A percentile compares a stretch with the other conserved stretches of the same genome.
Conservation (phyloP, 2,329 filamentous ascomycete species). For the Trichoderma pleuroti region DNA sequence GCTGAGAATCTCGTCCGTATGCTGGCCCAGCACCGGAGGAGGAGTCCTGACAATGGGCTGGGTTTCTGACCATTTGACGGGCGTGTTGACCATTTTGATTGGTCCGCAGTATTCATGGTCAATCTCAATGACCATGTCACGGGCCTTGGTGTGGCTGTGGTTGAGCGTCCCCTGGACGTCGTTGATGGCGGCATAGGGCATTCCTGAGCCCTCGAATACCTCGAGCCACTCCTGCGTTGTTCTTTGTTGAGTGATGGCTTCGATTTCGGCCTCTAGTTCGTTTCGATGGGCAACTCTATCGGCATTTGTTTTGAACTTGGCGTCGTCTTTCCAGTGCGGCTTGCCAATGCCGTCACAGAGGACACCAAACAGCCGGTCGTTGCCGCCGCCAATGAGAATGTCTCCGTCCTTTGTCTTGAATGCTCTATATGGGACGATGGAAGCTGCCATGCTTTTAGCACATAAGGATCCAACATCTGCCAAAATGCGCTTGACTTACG, state of each 20-base stretch:
- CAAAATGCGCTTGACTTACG: conserved; percentile 50
- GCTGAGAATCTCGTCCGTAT: conserved; percentile 73
- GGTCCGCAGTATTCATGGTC: conserved; percentile 79
- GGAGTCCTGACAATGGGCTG: conserved; percentile 70
- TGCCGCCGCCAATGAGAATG: conserved; percentile 68
- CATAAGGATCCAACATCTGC: neutral
- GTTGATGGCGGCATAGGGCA: conserved; percentile 92
- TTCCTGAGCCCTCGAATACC: conserved; percentile 80
- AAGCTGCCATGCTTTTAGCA: conserved; percentile 47
- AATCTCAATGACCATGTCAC: conserved; percentile 86
- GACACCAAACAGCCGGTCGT: conserved; percentile 65
- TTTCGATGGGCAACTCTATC: conserved; percentile 66
- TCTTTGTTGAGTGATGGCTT: conserved; percentile 67
- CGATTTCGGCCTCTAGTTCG: conserved; percentile 75
- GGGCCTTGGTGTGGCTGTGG: conserved; percentile 78
- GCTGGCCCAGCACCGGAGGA: conserved; percentile 82
- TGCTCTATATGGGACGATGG: conserved; percentile 91
- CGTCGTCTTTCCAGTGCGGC: conserved; percentile 58
- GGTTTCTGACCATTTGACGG: conserved; percentile 87
- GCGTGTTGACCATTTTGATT: conserved; percentile 88
- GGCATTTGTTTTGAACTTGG: conserved; percentile 59
- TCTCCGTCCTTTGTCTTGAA: conserved; percentile 72
- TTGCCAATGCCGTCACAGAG: conserved; percentile 58
- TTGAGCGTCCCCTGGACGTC: conserved; percentile 82
- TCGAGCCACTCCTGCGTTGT: conserved; percentile 87